Evolutionary conservation across 768 basidiomycete species (phyloP).

Genomic region (Leucosporidium creatinivorum): DNA sequence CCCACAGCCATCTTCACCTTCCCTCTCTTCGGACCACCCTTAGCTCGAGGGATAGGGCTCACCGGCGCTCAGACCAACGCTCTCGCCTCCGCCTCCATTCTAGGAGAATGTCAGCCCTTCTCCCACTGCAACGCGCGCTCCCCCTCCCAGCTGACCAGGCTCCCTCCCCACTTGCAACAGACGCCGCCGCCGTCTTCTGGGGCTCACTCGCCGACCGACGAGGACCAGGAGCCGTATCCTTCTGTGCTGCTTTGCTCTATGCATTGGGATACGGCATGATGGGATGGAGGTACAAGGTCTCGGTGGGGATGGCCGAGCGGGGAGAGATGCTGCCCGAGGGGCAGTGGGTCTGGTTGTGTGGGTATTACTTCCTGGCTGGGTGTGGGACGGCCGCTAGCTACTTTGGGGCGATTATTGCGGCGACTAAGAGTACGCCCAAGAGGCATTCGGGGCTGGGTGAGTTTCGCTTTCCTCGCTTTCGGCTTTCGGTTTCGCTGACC

Average conservation of each 20-base stretch:
- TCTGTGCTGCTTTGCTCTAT: conserved; percentile 5
- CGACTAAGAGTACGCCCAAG: conserved; percentile 23
- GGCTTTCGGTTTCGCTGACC: neutral
- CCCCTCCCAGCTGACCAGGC: too few species aligned
- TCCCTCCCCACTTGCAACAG: too few species aligned
- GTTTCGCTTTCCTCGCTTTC: neutral
- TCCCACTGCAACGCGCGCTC: too few species aligned
- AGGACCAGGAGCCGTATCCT: conserved; percentile 21
- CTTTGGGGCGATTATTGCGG: conserved; percentile 26
- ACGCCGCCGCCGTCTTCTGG: neutral
- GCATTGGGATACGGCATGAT: conserved; percentile 8
- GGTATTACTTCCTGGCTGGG: conserved; percentile 24
- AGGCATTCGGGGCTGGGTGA: conserved; percentile 31
- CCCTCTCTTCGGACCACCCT: neutral
- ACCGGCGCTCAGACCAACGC: too few species aligned
- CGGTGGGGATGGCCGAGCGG: neutral
- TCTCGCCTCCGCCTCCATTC: too few species aligned
- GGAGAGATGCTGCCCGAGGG: neutral
- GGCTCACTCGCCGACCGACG: conserved; percentile 17
- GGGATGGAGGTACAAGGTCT: conserved; percentile 6
- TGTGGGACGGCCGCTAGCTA: conserved; percentile 27
- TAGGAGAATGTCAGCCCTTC: too few species aligned
- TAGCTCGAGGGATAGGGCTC: neutral
- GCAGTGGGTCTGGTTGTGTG: conserved; percentile 8
- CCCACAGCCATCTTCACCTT: conserved; percentile 1